phyloP scores from a whole-genome alignment of 306 rosid genomes.

The Phaseolus lunatus region DNA sequence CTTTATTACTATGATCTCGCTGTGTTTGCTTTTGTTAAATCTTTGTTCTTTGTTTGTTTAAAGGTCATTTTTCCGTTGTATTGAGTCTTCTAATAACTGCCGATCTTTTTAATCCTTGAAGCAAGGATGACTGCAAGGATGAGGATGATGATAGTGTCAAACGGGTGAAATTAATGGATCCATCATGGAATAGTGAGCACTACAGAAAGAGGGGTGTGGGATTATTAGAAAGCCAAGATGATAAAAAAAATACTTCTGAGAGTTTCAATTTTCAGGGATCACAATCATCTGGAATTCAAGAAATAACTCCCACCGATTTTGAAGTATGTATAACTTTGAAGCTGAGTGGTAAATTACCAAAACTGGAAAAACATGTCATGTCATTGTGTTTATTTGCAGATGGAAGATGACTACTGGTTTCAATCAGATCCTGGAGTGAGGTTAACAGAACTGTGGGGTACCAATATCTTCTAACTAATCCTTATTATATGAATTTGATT shows the following conservation, averaged over 20 bases:
- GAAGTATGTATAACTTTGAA: constrained; percentile 54
- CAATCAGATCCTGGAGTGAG: constrained; percentile 67
- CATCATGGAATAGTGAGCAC: constrained; percentile 43
- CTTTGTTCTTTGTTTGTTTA: constrained; percentile 6
- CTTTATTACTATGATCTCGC: constrained; percentile 30
- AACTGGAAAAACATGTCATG: background rate
- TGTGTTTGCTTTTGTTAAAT: constrained; percentile 1
- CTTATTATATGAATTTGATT: constrained; percentile 33
- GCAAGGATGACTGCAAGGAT: constrained; percentile 50
- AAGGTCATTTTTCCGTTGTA: constrained; percentile 13
- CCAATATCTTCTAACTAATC: constrained; percentile 44
- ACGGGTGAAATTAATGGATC: constrained; percentile 41
- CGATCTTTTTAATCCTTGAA: constrained; percentile 41
- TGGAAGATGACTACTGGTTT: constrained; percentile 83
- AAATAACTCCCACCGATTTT: constrained; percentile 59
- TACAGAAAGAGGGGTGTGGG: constrained; percentile 43
- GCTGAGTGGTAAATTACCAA: constrained; percentile 26
- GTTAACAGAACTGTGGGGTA: constrained; percentile 75
- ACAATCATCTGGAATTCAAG: constrained; percentile 64
- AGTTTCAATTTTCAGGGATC: constrained; percentile 40
- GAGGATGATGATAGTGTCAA: constrained; percentile 48
- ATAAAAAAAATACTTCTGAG: constrained; percentile 42
- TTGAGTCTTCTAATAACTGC: constrained; percentile 29
- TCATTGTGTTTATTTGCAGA: constrained; percentile 54
- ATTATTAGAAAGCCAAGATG: constrained; percentile 39